These are phyloP conservation scores for Pseudogymnoascus sp. DNA, from an alignment of 2,329 filamentous ascomycete genomes.

Conservation along the genomic window DNA sequence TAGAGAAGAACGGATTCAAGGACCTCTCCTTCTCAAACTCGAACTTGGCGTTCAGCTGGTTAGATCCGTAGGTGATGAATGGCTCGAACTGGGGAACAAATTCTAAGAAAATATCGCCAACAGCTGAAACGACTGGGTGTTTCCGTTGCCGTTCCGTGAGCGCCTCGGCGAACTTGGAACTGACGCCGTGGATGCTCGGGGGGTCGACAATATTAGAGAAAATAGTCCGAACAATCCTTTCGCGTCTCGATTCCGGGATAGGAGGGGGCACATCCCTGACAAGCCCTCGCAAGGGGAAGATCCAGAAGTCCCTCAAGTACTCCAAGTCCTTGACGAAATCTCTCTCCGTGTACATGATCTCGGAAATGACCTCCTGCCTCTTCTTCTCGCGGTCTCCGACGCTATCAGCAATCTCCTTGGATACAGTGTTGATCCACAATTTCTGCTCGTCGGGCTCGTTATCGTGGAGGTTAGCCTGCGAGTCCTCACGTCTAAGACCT, in stretches of 20 bases:
- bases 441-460: constrained; percentile 94
- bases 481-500: constrained; percentile 60
- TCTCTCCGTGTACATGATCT: constrained; percentile 96
- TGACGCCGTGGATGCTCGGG: constrained; percentile 76
- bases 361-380: constrained; percentile 93
- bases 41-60: constrained; percentile 92
- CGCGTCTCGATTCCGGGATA: constrained; percentile 78
- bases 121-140: constrained; percentile 74
- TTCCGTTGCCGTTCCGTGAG: constrained; percentile 87
- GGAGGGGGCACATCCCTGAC: constrained; percentile 59
- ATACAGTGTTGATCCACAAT: constrained; percentile 97
- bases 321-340: constrained; percentile 99
- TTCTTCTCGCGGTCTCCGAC: constrained; percentile 92
- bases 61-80: constrained; percentile 93
- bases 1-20: constrained; percentile 73
- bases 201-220: constrained; percentile 91
- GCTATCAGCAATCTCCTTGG: constrained; percentile 86
- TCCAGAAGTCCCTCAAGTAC: constrained; percentile 97
- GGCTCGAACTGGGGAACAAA: constrained; percentile 89
- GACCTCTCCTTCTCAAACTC: constrained; percentile 96
- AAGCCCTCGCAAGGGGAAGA: constrained; percentile 75
- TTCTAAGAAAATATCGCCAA: constrained; percentile 91
- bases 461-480: constrained; percentile 67
- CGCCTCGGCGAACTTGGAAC: constrained; percentile 78
- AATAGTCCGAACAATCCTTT: constrained; percentile 86